Evolutionary conservation across 805 yeast species (phyloP).

Genomic region (Spathaspora passalidarum): DNA sequence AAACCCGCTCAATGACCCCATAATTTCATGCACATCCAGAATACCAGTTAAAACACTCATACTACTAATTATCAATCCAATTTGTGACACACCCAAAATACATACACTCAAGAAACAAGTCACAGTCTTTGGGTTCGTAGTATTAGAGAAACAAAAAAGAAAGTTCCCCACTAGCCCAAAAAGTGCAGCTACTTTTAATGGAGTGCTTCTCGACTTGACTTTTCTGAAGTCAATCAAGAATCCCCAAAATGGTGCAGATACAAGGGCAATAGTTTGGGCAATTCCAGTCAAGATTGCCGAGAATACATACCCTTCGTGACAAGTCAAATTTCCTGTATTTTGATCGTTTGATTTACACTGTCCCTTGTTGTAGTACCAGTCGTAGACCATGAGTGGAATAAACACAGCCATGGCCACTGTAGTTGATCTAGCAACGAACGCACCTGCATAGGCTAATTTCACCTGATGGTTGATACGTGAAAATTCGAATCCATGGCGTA

Average conservation of each 20-base stretch:
- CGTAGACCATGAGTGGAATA: constrained; percentile 61
- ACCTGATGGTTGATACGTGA: constrained; percentile 46
- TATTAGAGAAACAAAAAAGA: constrained; percentile 19
- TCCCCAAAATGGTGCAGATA: constrained; percentile 66
- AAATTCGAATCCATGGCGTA: constrained; percentile 46
- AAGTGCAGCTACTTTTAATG: constrained; percentile 29
- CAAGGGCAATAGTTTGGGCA: constrained; percentile 54
- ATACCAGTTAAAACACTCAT: constrained; percentile 51
- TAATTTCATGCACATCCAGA: constrained; percentile 25
- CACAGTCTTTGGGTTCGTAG: constrained; percentile 30
- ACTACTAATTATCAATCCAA: constrained; percentile 59
- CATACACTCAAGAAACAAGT: constrained; percentile 40
- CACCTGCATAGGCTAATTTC: constrained; percentile 57
- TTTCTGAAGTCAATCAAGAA: constrained; percentile 44
- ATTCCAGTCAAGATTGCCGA: constrained; percentile 71
- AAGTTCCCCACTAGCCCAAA: constrained; percentile 45
- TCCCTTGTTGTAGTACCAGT: constrained; percentile 51
- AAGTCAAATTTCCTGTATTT: constrained; percentile 28
- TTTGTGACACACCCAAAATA: constrained; percentile 56
- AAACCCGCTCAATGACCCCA: constrained; percentile 69
- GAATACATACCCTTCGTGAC: constrained; percentile 61
- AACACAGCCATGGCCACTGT: constrained; percentile 58
- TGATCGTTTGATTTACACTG: constrained; percentile 37
- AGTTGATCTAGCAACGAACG: constrained; percentile 61
- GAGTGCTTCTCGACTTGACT: constrained; percentile 27